These are phyloP conservation scores for Globisporangium cylindrosporum DNA, from an alignment of 352 stramenopile genomes.

Conservation along the genomic window DNA sequence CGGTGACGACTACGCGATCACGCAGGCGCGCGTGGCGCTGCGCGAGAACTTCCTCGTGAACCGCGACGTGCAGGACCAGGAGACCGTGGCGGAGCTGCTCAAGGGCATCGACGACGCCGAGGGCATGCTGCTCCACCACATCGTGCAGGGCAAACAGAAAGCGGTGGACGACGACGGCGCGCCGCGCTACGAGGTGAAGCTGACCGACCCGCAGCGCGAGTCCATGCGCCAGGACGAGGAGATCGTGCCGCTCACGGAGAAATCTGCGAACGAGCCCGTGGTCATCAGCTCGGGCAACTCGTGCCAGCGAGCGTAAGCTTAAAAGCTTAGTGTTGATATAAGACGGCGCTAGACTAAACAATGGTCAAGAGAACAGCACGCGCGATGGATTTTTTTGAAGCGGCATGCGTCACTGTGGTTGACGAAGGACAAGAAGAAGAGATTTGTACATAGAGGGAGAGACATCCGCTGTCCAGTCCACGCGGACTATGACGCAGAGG, in stretches of 20 bases:
- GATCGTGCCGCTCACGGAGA: slow-evolving; percentile 72
- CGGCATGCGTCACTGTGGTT: not conserved
- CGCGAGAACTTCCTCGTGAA: slow-evolving; percentile 73
- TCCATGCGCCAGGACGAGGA: slow-evolving; percentile 85
- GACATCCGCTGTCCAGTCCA: not conserved
- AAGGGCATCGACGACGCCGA: slow-evolving; percentile 81
- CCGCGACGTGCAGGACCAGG: slow-evolving; percentile 49
- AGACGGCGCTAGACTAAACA: not conserved
- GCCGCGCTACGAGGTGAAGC: slow-evolving; percentile 65
- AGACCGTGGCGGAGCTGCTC: slow-evolving; percentile 54
- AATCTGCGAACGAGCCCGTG: slow-evolving; percentile 63
- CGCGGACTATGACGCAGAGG: not conserved
- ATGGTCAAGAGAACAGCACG: slow-evolving; percentile 1
- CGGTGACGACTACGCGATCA: slow-evolving; percentile 58
- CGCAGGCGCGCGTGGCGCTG: slow-evolving; percentile 54
- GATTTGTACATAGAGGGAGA: slow-evolving; percentile 10
- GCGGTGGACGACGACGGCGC: slow-evolving; percentile 21
- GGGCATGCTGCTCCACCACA: slow-evolving; percentile 82
- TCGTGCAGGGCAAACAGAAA: slow-evolving; percentile 75
- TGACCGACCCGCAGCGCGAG: slow-evolving; percentile 75
- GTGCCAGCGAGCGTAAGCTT: slow-evolving; percentile 54
- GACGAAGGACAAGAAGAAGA: not conserved
- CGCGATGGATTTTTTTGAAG: not conserved
- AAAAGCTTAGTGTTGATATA: not conserved
- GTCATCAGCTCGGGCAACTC: slow-evolving; percentile 83